These are phyloP conservation scores for Helminthosporium solani DNA, from an alignment of 2,329 filamentous ascomycete genomes.

Conservation along the genomic window DNA sequence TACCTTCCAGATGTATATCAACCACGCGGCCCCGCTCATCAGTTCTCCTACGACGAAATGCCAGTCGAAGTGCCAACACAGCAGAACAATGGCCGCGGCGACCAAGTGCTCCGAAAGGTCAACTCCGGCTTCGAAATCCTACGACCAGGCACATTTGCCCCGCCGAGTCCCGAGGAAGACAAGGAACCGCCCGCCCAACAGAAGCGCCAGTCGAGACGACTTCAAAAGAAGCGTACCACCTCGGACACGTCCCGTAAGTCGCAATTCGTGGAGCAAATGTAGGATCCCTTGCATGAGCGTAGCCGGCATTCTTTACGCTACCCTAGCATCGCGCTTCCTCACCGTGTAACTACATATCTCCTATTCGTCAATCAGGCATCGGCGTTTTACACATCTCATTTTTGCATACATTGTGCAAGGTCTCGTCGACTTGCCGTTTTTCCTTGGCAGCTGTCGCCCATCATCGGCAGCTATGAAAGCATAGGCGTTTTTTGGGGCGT, in stretches of 20 bases:
- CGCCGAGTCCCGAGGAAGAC: slow-evolving; percentile 31
- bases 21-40: slow-evolving; percentile 39
- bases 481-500: no score
- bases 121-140: slow-evolving; percentile 47
- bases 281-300: slow-evolving; percentile 18
- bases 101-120: slow-evolving; percentile 42
- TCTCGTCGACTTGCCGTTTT: no score
- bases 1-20: slow-evolving; percentile 40
- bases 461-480: no score
- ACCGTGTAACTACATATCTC: no score
- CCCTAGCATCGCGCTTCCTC: no score
- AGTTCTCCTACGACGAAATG: slow-evolving; percentile 37
- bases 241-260: slow-evolving; percentile 33
- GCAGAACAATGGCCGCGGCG: slow-evolving; percentile 22
- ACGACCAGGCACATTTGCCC: slow-evolving; percentile 41
- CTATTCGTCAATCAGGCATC: no score
- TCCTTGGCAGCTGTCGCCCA: no score
- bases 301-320: slow-evolving; percentile 12
- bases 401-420: no score
- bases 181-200: slow-evolving; percentile 25
- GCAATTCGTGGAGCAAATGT: slow-evolving; percentile 42
- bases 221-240: slow-evolving; percentile 46
- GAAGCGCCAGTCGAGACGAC: slow-evolving; percentile 42
- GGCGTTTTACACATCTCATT: no score
- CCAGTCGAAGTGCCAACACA: slow-evolving; percentile 29